Base-by-base conservation (phyloP, 148 eudicot species). In the Rheum nobile region DNA sequence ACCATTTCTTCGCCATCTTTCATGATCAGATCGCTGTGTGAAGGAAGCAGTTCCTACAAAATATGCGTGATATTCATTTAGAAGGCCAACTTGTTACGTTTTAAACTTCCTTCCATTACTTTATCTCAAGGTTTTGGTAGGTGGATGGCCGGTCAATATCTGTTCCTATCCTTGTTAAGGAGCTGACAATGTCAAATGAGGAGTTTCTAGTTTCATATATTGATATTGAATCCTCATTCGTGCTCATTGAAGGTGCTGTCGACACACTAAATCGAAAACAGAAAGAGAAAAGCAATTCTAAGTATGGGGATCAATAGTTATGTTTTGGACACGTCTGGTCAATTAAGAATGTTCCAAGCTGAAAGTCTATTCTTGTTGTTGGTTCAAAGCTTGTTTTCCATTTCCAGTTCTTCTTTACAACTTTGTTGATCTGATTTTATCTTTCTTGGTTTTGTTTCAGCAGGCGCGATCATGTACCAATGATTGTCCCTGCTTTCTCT, bases 401-500 rank as follows among this genome's bases (percentile, higher is more conserved):
- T 44, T 12, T 44, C 48, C 48, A 44, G 39, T 37, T 37, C 5
- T 3, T 41, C 6, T 41, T 41, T 3, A 8, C 10, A 41, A 35
- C 14, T 13, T 26, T 57, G 32, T 12, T 57, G 34, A 24, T 57
- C 17, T 57, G 32, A 28, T 57, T 57, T 11, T 2, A 28, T 11
- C 22, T 65, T 32, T 72, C 8, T 54, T 69, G 69, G 68, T 73
- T 29, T 6, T 46, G 24, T 71, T 69, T 54, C 75, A 65, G 10
- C 88, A 87, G 91, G 74, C 77, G 48, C 21, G 79, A 75, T 67
- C 71, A 77, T 8, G 38, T 71, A 14, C 78, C 79, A 10, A 75
- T 75, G 75, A 76, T 74, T 26, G 57, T 85, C 44, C 86, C 88
- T 14, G 77, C 84, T 14, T 87, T 87, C 79, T 50, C 88, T 32